Conservation (phyloP, 2,329 filamentous ascomycete species). For the Clonostachys chloroleuca region DNA sequence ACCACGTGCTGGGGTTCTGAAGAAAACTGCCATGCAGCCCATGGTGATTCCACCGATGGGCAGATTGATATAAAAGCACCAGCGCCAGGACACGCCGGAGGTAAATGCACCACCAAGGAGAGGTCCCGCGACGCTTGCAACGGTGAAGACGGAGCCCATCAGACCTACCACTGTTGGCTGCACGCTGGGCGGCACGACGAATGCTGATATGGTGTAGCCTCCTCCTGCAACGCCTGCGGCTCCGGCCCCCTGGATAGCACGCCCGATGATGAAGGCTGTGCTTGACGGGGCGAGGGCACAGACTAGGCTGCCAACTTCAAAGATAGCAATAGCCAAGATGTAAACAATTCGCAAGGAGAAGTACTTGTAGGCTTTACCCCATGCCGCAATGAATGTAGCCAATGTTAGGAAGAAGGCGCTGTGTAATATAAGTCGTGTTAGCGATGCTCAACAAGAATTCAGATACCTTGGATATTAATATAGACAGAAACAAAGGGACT, state of each 20-base stretch:
- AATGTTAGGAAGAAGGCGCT: slow-evolving; percentile 26
- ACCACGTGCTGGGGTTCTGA: slow-evolving; percentile 31
- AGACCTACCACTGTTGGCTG: slow-evolving; percentile 5
- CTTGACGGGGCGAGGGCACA: slow-evolving; percentile 5
- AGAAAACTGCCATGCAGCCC: slow-evolving; percentile 38
- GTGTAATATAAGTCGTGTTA: no score
- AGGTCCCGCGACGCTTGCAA: slow-evolving; percentile 13
- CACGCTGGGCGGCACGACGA: neutral
- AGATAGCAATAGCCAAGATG: slow-evolving; percentile 3
- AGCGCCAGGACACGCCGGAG: slow-evolving; percentile 13
- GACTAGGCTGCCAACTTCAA: slow-evolving; percentile 5
- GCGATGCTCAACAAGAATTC: no score
- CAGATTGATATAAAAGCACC: slow-evolving; percentile 29
- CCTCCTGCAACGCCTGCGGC: slow-evolving; percentile 67
- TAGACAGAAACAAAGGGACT: no score
- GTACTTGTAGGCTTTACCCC: slow-evolving; percentile 5
- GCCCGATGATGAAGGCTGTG: slow-evolving; percentile 7
- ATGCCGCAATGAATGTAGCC: slow-evolving; percentile 6
- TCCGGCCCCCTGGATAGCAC: slow-evolving; percentile 63
- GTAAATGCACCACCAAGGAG: slow-evolving; percentile 16
- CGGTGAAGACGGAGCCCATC: slow-evolving; percentile 12
- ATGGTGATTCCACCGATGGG: slow-evolving; percentile 44
- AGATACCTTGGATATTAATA: no score
- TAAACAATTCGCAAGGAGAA: slow-evolving; percentile 2
- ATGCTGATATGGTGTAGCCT: slow-evolving; percentile 53